Evolutionary conservation across 495 filamentous ascomycete species (phyloP).

Genomic region (Penicillium odoratum): DNA sequence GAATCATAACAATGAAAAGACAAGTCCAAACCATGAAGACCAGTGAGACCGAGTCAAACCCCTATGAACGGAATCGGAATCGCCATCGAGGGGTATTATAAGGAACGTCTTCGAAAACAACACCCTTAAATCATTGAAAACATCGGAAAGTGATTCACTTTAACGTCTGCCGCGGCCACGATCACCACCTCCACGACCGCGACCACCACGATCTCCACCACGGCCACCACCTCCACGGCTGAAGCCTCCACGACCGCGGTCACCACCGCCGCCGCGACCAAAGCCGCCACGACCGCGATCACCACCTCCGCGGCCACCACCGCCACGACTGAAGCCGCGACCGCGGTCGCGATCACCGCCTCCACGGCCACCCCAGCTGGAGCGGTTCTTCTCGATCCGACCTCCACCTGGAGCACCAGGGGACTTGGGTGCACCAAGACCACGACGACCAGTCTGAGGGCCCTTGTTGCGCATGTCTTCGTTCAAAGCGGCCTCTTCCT

Average conservation of each 20-base stretch:
- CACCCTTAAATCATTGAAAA: slow-evolving; percentile 4
- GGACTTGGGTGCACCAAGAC: slow-evolving; percentile 48
- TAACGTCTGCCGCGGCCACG: slow-evolving; percentile 4
- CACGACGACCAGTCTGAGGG: slow-evolving; percentile 33
- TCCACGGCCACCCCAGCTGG: slow-evolving; percentile 21
- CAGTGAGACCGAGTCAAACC: slow-evolving; percentile 13
- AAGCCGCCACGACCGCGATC: slow-evolving; percentile 2
- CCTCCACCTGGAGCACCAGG: slow-evolving; percentile 41
- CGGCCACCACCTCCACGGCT: slow-evolving; percentile 7
- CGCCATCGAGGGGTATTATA: slow-evolving; percentile 26
- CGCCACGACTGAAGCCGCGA: neutral
- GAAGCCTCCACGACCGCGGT: neutral
- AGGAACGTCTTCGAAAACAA: slow-evolving; percentile 12
- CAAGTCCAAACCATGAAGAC: neutral
- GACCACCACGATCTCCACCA: slow-evolving; percentile 1
- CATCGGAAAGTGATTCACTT: slow-evolving; percentile 2
- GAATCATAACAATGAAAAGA: slow-evolving; percentile 23
- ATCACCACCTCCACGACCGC: slow-evolving; percentile 6
- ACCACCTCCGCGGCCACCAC: slow-evolving; percentile 3
- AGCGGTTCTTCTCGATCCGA: slow-evolving; percentile 39
- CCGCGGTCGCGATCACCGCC: slow-evolving; percentile 15
- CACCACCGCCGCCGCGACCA: neutral
- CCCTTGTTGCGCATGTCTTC: slow-evolving; percentile 26
- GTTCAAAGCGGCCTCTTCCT: slow-evolving; percentile 29
- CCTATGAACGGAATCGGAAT: slow-evolving; percentile 16